Evolutionary conservation across 345 rosid genomes (phyloP), one percentile per base, ranked within the genome.

Genomic region (Gossypium longicalyx): DNA sequence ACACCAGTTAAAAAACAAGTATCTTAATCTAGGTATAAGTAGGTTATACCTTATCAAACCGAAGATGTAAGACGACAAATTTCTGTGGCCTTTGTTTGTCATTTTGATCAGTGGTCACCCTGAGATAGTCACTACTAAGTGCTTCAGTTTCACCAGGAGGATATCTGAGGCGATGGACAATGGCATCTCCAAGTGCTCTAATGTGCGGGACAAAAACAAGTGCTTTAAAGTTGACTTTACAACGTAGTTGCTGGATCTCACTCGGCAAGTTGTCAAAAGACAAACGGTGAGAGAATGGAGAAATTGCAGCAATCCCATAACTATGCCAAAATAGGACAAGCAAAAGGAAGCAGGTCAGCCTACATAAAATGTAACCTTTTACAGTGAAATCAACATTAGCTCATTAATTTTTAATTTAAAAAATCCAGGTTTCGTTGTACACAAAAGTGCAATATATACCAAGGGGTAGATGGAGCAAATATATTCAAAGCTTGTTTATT

Each of bases 271-370:
- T 89, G 78, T 95, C 99, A 58, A 90, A 95, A 58, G 97, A 87
- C 73, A 95, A 77, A 29, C 98, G 99, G 58, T 95, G 98, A 58
- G 99, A 95, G 79, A 91, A 95, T 47, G 99, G 99, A 53, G 99
- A 87, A 70, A 95, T 84, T 3, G 98, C 97, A 79, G 96, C 97
- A 81, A 95, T 83, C 74, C 98, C 99, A 65, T 85, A 86, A 74
- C 99, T 95, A 91, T 77, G 80, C 69, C 76, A 80, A 12, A 71
- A 81, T 38, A 54, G 19, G 59, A 54, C 66, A 72, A 59, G 43
- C 7, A 34, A 34, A 34, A 34, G 7, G 41, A 34, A 34, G 41
- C 41, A 34, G 41, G 41, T 34, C 7, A 34, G 41, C 41, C 41
- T 34, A 34, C 41, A 34, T 0, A 34, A 4, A 34, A 4, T 34